Conservation (phyloP, 1,139 yeast genomes). For the Pichia sp. region DNA sequence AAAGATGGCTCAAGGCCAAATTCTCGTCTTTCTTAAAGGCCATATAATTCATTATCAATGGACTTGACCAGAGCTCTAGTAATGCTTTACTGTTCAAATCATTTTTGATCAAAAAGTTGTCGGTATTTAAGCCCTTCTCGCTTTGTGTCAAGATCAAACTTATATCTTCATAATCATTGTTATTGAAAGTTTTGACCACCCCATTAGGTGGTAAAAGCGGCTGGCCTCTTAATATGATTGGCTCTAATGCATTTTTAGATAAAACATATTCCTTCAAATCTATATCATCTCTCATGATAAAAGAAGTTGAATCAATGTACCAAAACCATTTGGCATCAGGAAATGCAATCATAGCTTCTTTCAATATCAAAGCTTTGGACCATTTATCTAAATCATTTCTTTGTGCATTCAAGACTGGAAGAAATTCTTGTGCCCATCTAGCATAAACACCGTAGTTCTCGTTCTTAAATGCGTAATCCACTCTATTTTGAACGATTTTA, state of each 20-base stretch:
- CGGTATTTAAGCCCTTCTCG: conserved; percentile 49
- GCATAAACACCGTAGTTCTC: conserved; percentile 64
- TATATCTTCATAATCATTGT: conserved; percentile 44
- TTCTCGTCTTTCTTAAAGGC: conserved; percentile 55
- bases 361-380: conserved; percentile 49
- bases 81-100: conserved; percentile 56
- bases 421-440: conserved; percentile 77
- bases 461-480: conserved; percentile 69
- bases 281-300: conserved; percentile 58
- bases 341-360: conserved; percentile 84
- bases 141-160: conserved; percentile 62
- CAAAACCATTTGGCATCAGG: conserved; percentile 80
- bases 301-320: conserved; percentile 70
- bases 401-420: conserved; percentile 44
- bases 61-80: conserved; percentile 70
- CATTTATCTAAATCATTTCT: conserved; percentile 39
- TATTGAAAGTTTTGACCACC: conserved; percentile 60
- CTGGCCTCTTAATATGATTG: conserved; percentile 54
- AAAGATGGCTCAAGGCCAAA: conserved; percentile 66
- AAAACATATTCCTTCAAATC: conserved; percentile 52
- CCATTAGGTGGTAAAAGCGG: conserved; percentile 66
- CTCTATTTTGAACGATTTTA: conserved; percentile 68
- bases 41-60: conserved; percentile 54
- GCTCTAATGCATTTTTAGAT: conserved; percentile 45
- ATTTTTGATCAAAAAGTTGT: conserved; percentile 62